Percentiles rank a stretch among this genome's conserved stretches.
phyloP scores from a whole-genome alignment of 495 filamentous ascomycete species.

The Penicillium ochrochloron region DNA sequence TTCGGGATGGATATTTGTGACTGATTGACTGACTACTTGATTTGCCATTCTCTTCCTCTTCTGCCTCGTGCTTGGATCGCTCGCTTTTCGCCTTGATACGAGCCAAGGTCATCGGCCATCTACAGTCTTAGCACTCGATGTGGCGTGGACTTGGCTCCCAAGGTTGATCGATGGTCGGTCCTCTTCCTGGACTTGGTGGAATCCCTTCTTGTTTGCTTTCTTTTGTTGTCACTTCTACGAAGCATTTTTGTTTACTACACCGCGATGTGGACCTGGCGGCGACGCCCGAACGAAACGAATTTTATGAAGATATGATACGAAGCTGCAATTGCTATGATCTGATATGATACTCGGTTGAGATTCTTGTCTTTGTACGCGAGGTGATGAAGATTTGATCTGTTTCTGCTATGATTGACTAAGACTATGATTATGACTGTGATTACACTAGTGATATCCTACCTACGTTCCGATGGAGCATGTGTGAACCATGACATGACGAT shows the following conservation, averaged over 20 bases:
- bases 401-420: background rate
- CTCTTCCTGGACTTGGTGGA: background rate
- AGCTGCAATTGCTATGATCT: background rate
- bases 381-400: background rate
- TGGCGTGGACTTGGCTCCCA: constrained; percentile 9
- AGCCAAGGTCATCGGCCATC: too few species aligned
- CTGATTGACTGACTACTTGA: background rate
- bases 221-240: constrained; percentile 11
- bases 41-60: background rate
- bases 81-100: background rate
- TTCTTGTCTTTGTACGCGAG: background rate
- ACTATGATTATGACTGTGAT: background rate
- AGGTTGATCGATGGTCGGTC: constrained; percentile 7
- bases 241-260: constrained; percentile 17
- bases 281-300: constrained; percentile 24
- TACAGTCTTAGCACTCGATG: background rate
- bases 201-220: background rate
- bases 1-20: background rate
- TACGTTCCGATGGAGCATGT: background rate
- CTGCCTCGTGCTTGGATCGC: background rate
- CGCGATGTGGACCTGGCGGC: constrained; percentile 22
- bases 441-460: background rate
- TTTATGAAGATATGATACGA: constrained; percentile 24
- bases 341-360: background rate
- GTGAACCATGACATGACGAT: constrained; percentile 4